Percentiles rank a stretch among this genome's conserved stretches.
Evolutionary conservation across 2,329 filamentous ascomycete species (phyloP).

Genomic region (Graphilbum ipis-grandicollis): DNA sequence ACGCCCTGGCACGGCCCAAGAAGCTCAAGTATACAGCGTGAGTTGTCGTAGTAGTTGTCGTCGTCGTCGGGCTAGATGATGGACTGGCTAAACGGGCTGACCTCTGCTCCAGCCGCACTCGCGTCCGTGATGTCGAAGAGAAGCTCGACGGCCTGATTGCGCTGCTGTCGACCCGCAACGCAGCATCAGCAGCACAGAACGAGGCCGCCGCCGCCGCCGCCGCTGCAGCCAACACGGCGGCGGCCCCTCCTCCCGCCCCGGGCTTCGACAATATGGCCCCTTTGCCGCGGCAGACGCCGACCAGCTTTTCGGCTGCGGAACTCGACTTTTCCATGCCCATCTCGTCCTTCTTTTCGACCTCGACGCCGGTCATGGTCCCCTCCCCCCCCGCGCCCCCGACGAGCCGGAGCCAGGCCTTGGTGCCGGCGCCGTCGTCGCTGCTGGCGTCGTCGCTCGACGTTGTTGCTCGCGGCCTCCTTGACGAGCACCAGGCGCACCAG

Average conservation of each 20-base stretch:
- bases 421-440: no score
- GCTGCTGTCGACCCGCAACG: constrained; percentile 14
- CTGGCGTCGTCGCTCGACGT: constrained; percentile 3
- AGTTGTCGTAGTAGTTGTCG: no score
- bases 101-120: constrained; percentile 6
- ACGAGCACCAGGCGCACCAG: constrained; percentile 3
- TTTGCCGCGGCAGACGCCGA: background rate
- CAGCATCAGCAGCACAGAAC: background rate
- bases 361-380: background rate
- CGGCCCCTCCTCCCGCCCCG: background rate
- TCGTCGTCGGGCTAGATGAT: no score
- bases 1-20: constrained; percentile 11
- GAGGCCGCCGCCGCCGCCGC: background rate
- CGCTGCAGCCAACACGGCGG: background rate
- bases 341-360: background rate
- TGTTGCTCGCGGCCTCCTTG: constrained; percentile 7
- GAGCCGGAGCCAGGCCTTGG: no score
- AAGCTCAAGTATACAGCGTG: constrained; percentile 9
- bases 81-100: no score
- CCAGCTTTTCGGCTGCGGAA: no score
- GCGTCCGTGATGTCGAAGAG: constrained; percentile 11
- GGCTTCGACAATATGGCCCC: background rate
- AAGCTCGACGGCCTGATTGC: constrained; percentile 11
- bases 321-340: background rate
- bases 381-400: no score